Evolutionary conservation across 805 yeast species (phyloP), one percentile per base, ranked within the genome.

Genomic region (Saccharomycopsis schoenii): DNA sequence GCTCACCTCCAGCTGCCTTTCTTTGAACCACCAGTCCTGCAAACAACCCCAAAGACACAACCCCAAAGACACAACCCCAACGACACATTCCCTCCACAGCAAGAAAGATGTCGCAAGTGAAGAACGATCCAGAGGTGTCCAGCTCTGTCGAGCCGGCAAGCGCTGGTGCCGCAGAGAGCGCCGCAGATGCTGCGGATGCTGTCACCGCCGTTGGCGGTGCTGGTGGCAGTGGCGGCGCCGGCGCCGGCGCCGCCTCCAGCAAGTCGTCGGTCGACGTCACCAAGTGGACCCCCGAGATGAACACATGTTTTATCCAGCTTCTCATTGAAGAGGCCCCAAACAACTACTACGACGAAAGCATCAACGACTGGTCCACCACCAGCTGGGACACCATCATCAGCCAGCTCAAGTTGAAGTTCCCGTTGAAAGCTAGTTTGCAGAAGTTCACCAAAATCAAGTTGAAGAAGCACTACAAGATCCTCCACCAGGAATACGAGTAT

Each of bases 221-320:
- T 11, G 11, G 39, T 8, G 39, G 11, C 39, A 36, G 39, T 36
- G 39, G 11, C 39, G 39, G 10, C 39, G 39, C 39, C 6, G 39
- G 12, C 15, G 41, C 4, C 41, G 15, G 15, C 12, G 34, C 34
- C 2, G 25, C 14, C n/a, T 21, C 52, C 11, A 47, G 21, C 52
- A 47, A 47, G 11, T 47, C 52, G 2, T 19, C 21, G 4, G 57
- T 59, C 15, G 64, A 62, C 29, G 61, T 60, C 19, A 60, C 62
- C 39, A 62, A 62, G 51, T 62, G 65, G 65, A 55, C 61, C 24
- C 58, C 43, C 24, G 63, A 62, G 41, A 62, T 62, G 65, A 62
- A 62, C 25, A 56, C 60, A 29, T 50, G 58, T 11, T 62, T 62
- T n/a, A 51, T 62, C 19, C 57, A 55, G 15, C 59, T 62, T n/a